These are phyloP conservation scores for Colletotrichum shisoi DNA, from an alignment of 2,329 filamentous ascomycete species.

Conservation along the genomic window DNA sequence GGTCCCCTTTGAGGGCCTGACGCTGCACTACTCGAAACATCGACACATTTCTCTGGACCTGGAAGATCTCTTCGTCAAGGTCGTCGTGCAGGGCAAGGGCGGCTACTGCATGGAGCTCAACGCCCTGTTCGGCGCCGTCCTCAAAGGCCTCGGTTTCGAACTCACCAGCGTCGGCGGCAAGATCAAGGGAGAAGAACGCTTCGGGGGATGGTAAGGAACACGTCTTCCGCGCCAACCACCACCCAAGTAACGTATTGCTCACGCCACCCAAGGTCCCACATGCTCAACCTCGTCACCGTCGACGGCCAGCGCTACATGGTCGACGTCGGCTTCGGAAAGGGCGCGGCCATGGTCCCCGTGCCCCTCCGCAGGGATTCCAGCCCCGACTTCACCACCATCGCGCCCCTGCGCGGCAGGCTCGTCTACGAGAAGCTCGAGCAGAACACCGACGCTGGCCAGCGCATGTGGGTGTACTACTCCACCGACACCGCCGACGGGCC, in stretches of 20 bases:
- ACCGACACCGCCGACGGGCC: conserved; percentile 41
- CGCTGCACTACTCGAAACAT: conserved; percentile 58
- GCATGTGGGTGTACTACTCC: conserved; percentile 53
- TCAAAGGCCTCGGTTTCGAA: conserved; percentile 58
- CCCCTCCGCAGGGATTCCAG: conserved; percentile 43
- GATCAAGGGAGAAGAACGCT: conserved; percentile 37
- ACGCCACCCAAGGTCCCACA: conserved; percentile 60
- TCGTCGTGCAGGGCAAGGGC: conserved; percentile 56
- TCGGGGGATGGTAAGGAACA: conserved; percentile 41
- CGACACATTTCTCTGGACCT: conserved; percentile 51
- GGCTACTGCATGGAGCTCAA: conserved; percentile 65
- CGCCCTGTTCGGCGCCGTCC: conserved; percentile 55
- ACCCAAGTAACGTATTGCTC: conserved; percentile 29
- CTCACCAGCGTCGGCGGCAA: conserved; percentile 60
- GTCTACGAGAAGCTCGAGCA: conserved; percentile 46
- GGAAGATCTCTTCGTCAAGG: conserved; percentile 54
- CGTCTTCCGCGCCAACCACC: background rate
- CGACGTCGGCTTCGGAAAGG: conserved; percentile 69
- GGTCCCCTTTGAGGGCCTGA: conserved; percentile 64
- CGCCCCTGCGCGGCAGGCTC: conserved; percentile 57
- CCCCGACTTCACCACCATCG: conserved; percentile 50
- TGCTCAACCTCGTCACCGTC: conserved; percentile 67
- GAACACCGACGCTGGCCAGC: conserved; percentile 48
- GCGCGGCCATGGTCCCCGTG: conserved; percentile 49
- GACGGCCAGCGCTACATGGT: conserved; percentile 57